A percentile compares a stretch with the other conserved stretches of the same genome.
Evolutionary conservation across 1,284 basidiomycete genomes (phyloP).

Genomic region (Athelia psychrophila): DNA sequence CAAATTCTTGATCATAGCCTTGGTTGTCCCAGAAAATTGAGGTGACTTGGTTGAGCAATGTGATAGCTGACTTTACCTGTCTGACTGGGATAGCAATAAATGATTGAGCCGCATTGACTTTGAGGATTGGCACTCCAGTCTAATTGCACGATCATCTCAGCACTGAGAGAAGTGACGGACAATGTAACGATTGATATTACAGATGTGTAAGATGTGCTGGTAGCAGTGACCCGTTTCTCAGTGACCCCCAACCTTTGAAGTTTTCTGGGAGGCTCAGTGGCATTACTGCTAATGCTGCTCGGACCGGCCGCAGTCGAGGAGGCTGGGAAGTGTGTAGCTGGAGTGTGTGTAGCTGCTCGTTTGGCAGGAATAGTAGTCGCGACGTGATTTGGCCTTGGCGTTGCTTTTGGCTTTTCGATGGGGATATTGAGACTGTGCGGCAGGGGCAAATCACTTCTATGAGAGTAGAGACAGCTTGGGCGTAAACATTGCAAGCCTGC

Average conservation of each 20-base stretch:
- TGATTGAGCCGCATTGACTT: conserved; percentile 60
- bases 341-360: conserved; percentile 8
- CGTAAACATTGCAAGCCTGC: conserved; percentile 45
- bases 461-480: conserved; percentile 63
- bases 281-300: not conserved
- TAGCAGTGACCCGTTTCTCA: conserved; percentile 37
- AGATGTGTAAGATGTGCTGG: conserved; percentile 34
- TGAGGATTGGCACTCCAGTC: conserved; percentile 66
- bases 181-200: conserved; percentile 23
- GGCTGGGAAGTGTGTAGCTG: no score
- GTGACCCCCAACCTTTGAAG: conserved; percentile 48
- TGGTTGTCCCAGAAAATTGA: conserved; percentile 8
- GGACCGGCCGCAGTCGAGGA: not conserved
- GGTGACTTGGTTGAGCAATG: conserved; percentile 4
- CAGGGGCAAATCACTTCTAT: conserved; percentile 38
- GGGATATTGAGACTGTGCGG: conserved; percentile 36
- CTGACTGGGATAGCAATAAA: conserved; percentile 66
- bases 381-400: not conserved
- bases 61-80: conserved; percentile 44
- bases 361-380: conserved; percentile 16
- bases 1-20: conserved; percentile 71
- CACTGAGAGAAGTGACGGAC: not conserved
- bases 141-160: conserved; percentile 19
- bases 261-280: conserved; percentile 55
- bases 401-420: conserved; percentile 26